Conservation (phyloP, 495 filamentous ascomycete species). For the Penicillium cosmopolitanum region DNA sequence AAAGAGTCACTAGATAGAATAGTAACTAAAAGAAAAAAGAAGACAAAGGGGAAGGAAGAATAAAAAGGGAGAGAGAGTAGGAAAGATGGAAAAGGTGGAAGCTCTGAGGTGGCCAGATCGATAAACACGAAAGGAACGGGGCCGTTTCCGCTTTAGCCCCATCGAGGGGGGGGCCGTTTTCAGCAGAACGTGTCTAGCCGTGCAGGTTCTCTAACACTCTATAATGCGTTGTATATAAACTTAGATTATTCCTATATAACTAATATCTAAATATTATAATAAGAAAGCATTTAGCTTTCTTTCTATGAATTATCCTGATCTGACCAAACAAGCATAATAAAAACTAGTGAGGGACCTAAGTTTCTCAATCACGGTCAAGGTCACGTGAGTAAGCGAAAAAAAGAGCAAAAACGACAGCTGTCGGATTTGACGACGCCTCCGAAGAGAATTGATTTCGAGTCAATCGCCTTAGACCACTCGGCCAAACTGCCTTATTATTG, state of each 20-base stretch:
- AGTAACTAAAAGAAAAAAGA: slow-evolving; percentile 8
- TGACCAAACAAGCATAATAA: too few species aligned
- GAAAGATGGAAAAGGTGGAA: slow-evolving; percentile 2
- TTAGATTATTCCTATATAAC: too few species aligned
- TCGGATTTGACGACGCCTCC: slow-evolving; percentile 1
- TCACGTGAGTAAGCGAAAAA: too few species aligned
- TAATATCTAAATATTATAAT: too few species aligned
- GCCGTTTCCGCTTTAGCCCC: slow-evolving; percentile 23
- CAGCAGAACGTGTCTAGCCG: slow-evolving; percentile 7
- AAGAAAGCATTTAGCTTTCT: too few species aligned
- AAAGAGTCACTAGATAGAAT: not conserved
- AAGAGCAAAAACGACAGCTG: too few species aligned
- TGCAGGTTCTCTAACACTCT: too few species aligned
- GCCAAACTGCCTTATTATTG: slow-evolving; percentile 19
- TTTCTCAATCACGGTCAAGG: too few species aligned
- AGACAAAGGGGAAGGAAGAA: slow-evolving; percentile 11
- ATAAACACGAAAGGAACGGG: slow-evolving; percentile 17
- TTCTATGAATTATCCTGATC: too few species aligned
- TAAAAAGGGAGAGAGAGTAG: slow-evolving; percentile 9
- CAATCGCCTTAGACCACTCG: slow-evolving; percentile 29
- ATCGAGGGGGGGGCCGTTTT: slow-evolving; percentile 21
- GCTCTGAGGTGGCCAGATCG: slow-evolving; percentile 23
- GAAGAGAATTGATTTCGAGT: slow-evolving; percentile 27
- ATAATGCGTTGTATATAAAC: too few species aligned
- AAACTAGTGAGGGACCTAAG: too few species aligned